A percentile compares a stretch with the other conserved stretches of the same genome.
Conservation (phyloP, 148 eudicot genomes). For the Fagopyrum homotropicum region DNA sequence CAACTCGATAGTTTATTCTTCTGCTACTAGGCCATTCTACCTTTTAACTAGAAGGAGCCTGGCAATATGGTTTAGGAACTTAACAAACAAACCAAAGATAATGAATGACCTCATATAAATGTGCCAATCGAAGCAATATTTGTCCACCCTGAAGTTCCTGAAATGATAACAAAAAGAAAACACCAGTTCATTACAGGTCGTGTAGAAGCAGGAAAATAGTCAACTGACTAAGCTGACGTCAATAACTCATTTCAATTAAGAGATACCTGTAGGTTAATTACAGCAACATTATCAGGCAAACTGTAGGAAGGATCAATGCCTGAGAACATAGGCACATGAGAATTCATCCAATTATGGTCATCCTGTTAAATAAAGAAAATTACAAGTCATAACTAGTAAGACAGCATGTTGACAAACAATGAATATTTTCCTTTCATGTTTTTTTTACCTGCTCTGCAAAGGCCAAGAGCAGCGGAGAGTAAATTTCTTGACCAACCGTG, state of each 20-base stretch:
- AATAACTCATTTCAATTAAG: neutral
- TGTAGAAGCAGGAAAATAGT: neutral
- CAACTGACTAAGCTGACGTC: neutral
- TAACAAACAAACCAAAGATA: slow-evolving; percentile 3
- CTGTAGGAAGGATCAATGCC: slow-evolving; percentile 69
- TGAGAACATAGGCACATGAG: slow-evolving; percentile 54
- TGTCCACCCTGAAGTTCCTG: slow-evolving; percentile 79
- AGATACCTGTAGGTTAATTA: slow-evolving; percentile 77
- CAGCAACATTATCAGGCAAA: slow-evolving; percentile 71
- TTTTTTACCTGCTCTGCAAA: slow-evolving; percentile 66
- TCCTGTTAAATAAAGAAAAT: slow-evolving; percentile 40
- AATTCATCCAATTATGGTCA: slow-evolving; percentile 53
- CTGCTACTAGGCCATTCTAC: neutral
- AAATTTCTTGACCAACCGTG: slow-evolving; percentile 82
- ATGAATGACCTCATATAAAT: slow-evolving; percentile 69
- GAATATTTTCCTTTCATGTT: slow-evolving; percentile 1
- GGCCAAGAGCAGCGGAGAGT: slow-evolving; percentile 90
- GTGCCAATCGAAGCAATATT: slow-evolving; percentile 87
- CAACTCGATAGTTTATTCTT: neutral
- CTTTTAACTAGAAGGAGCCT: neutral
- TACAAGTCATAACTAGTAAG: neutral
- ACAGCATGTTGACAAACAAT: neutral
- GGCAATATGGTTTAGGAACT: neutral
- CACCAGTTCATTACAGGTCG: neutral
- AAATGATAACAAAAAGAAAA: slow-evolving; percentile 12